phyloP scores from a whole-genome alignment of 73 alveolate genomes.

The Symbiodinium natans region DNA sequence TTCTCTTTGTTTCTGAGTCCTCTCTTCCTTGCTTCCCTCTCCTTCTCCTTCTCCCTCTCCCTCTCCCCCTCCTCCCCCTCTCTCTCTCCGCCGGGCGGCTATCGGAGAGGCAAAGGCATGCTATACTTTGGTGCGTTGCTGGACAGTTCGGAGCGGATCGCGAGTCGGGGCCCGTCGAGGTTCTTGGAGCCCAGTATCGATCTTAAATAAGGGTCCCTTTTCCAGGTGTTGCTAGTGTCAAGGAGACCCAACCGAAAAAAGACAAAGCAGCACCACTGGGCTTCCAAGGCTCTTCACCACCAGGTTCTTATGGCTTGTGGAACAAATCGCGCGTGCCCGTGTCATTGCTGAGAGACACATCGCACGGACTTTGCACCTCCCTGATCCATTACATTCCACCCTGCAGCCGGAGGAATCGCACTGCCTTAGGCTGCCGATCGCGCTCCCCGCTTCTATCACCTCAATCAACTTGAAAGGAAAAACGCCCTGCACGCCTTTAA shows the following conservation, averaged over 20 bases:
- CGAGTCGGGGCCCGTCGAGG: background rate
- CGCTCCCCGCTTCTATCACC: background rate
- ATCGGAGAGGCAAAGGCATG: background rate
- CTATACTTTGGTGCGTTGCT: background rate
- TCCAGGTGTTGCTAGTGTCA: too few relatives aligned
- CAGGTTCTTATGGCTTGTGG: background rate
- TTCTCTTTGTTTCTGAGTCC: too few relatives aligned
- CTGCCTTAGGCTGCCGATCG: background rate
- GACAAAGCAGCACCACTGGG: too few relatives aligned
- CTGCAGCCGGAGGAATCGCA: slow-evolving; percentile 7
- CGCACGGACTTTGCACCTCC: background rate
- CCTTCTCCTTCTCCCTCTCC: too few relatives aligned
- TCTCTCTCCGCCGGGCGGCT: background rate
- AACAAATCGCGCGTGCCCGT: background rate
- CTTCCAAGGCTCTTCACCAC: background rate
- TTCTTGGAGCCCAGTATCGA: too few relatives aligned
- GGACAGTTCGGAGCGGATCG: slow-evolving; percentile 3
- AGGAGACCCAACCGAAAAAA: too few relatives aligned
- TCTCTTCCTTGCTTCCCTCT: too few relatives aligned
- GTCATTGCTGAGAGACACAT: background rate
- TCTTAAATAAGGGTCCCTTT: too few relatives aligned
- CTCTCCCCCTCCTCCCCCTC: too few relatives aligned
- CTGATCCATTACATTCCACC: background rate
- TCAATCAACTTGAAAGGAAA: background rate
- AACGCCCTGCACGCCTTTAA: too few relatives aligned